Evolutionary conservation across 2,329 filamentous ascomycete genomes (phyloP).

Genomic region (Fusarium tanahbumbuense): DNA sequence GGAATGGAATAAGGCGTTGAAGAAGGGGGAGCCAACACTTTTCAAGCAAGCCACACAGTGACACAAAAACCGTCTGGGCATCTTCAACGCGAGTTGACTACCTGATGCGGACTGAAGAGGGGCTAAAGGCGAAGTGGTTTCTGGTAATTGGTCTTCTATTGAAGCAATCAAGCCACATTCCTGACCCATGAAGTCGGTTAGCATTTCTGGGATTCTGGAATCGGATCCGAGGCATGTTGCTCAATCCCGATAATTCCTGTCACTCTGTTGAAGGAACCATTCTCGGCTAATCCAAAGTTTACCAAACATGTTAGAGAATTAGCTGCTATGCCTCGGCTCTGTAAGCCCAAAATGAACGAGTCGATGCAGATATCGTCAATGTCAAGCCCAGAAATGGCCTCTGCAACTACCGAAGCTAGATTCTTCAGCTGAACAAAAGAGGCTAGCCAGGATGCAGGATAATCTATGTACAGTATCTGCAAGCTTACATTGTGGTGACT

Average conservation of each 20-base stretch:
- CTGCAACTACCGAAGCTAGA: not conserved
- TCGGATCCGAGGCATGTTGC: not conserved
- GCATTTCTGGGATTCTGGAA: not conserved
- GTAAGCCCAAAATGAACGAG: not conserved
- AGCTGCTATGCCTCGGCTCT: not conserved
- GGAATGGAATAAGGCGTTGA: not conserved
- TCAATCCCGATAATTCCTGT: not conserved
- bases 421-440: not conserved
- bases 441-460: not conserved
- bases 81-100: not conserved
- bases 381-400: not conserved
- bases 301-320: not conserved
- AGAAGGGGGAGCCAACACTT: conserved; percentile 7
- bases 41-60: not conserved
- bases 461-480: too few species aligned
- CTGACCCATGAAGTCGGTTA: not conserved
- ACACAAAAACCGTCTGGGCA: not conserved
- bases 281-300: not conserved
- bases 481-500: too few species aligned
- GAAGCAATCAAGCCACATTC: conserved; percentile 6
- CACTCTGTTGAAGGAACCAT: not conserved
- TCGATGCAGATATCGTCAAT: not conserved
- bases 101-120: not conserved
- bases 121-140: not conserved
- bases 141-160: not conserved